Evolutionary conservation across 176 grass and related monocot genomes (phyloP), one percentile per base, ranked within the genome.

Genomic region (Musa itinerans): DNA sequence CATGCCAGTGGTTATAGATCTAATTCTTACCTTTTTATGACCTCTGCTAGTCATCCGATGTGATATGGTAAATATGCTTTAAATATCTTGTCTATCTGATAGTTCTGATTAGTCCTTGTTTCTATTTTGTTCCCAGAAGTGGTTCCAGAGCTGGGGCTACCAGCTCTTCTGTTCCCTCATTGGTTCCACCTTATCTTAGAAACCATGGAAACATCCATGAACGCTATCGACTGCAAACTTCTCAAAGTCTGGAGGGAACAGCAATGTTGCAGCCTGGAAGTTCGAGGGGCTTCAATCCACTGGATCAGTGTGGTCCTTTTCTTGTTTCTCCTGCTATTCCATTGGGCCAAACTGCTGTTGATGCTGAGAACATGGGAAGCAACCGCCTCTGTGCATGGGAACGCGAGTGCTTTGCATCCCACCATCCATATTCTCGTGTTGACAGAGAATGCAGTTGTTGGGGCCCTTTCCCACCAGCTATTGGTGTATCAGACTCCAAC

Each of bases 351-450:
- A 85, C 54, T 78, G 64, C 83, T 3, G 59, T 86, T 66, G 83
- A 89, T 67, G 79, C 87, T 5, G 92, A 96, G 17, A 87, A 89
- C 3, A 64, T 65, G n/a, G 89, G 85, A 78, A 87, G 87, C 74
- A 96, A 71, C 78, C 80, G 74, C 69, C 87, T 92, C 86, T 89
- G 92, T 14, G 87, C 92, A 20, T 96, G 92, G 92, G 92, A 96
- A 56, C 83, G 92, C 2, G 92, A 96, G 29, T 79, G 83, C 27
- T 96, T 96, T 0, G 81, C 92, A 0, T 85, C 92, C 1, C 89
- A 92, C 1, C 89, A 92, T 74, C 89, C 89, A 16, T 85, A 92
- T 48, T 74, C 81, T 65, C 92, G 85, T 1, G 83, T 92, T 5
- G 89, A 96, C 62, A 71, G 55, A 10, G 92, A 96, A 76, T 81